Evolutionary conservation across 163 green algal species (phyloP), one percentile per base, ranked within the genome.

Genomic region (Coccomyxa subellipsoidea): DNA sequence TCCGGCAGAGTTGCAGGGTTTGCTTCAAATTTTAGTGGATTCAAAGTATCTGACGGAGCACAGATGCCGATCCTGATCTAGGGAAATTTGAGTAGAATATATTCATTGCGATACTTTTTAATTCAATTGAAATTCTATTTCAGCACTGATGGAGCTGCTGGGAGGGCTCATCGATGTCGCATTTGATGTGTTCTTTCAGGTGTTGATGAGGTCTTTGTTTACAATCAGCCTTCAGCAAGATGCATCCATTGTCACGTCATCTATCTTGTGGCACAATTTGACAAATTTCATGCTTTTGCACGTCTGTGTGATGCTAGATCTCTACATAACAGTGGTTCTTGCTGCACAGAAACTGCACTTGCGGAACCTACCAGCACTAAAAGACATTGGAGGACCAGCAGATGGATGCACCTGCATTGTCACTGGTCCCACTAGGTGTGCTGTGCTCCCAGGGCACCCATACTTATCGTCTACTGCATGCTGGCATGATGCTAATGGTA

Each of bases 391-490:
- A 23, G 86, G 77, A 0, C 66, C 83, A 12, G 82, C 70, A 0
- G 78, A 85, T 0, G 89, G 85, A 0, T 69, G 75, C 12, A 82
- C 82, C 2, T 87, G 84, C n/a, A 85, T 93, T 2, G 85, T 93
- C 23, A 93, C 89, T 15, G 89, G 89, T 0, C 89, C 89, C 69
- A 93, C 89, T 34, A 87, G 84, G 84, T 87, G 53, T 69, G 72
- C 7, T 47, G 79, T 29, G n/a, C 9, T 76, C 34, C 18, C 18
- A 37, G 21, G 15, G 21, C 25, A 31, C 21, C 25, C 23, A 21
- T 9, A 76, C 9, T 76, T 32, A 76, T 21, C 69, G 25, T 31
- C 69, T 76, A 31, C 34, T 76, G 69, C 21, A 32, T 15, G 27
- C 15, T 15, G 25, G 15, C 18, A 15, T 21, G 15, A 15, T 37